Base-by-base conservation (phyloP, 495 filamentous ascomycete genomes). In the Diplogelasinospora grovesii region DNA sequence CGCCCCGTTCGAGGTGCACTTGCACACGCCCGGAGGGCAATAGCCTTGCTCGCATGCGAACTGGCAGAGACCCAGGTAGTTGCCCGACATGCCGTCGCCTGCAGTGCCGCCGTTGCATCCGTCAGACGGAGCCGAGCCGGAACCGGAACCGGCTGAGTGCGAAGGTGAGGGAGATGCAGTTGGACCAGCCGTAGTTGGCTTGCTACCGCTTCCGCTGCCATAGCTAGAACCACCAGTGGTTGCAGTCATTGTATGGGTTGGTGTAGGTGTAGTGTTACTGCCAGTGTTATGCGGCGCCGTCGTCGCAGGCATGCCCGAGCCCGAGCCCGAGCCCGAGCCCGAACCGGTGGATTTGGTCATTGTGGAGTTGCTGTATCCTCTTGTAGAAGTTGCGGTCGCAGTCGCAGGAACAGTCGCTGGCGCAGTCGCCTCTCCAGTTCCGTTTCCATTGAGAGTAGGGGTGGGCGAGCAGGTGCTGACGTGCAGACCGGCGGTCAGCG, bases 381-480 rank as follows among this genome's bases (percentile, higher is more conserved):
- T n/a, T n/a, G 16, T 25, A 15, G 20, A 4, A 13, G 35, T 15
- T 8, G 10, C 8, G 21, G 10, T 8, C 1, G n/a, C 35, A 13
- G 13, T 30, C 15, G 11, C 27, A 4, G 18, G 19, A 13, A 10
- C 5, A 13, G 22, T 30, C 14, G 27, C 26, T 8, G 40, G 32
- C 5, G 46, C 27, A 14, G 27, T 19, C 11, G 32, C n/a, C 16
- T 9, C 11, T 11, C 19, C 34, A 9, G 39, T 24, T 4, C 29
- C 35, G 21, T 22, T 28, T 15, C 24, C 30, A 8, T 30, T 40
- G 8, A 44, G 16, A 14, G 28, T 61, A 2, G 71, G 69, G 9
- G 50, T 61, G 3, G 72, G 55, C n/a, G 46, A 45, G 39, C 72
- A 75, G 9, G 69, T 68, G 8, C 50, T 46, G 5, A 70, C 68